Evolutionary conservation across 108 stramenopile genomes (phyloP), one percentile per base, ranked within the genome.

Genomic region (Pelagomonas calceolata): DNA sequence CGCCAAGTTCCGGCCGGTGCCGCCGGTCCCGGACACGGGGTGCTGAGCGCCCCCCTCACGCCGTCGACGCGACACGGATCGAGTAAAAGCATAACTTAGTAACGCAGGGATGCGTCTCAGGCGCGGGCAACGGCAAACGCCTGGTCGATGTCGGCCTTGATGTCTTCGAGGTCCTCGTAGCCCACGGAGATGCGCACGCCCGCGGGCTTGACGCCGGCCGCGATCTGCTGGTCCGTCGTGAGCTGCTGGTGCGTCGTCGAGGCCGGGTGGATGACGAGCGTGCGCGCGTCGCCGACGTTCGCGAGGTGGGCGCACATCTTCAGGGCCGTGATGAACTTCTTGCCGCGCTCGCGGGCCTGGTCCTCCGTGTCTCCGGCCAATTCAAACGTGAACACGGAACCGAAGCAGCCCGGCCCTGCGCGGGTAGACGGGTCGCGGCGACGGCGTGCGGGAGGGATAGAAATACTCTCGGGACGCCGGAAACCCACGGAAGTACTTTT

Each of bases 201-300:
- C 34, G 81, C 91, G 17, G 89, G 81, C 32, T 80, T 76, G 68
- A 88, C 78, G 16, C 93, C 93, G 44, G 88, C 88, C 18, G 80
- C 79, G 30, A 37, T 69, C 80, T 88, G 85, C 68, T 91, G 78
- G 46, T 90, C 88, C 34, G 75, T 70, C 64, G 66, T 84, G 73
- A 94, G 72, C 73, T 94, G 94, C 26, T 79, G 82, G 73, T 95
- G 92, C 4, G 94, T 95, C 1, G 94, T 95, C 21, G 84, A 75
- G 9, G 90, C 90, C 63, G 92, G 94, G 72, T 92, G 89, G 69
- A 95, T 95, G 46, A 82, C 86, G 32, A 95, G 85, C 26, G 85
- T 82, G 65, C 81, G 76, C 60, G 83, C 77, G 80, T 95, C 92
- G 32, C 94, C 94, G 30, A 95, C 94, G 78, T 95, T 95, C 70